Conservation (phyloP, 352 stramenopile species). For the Globisporangium splendens region DNA sequence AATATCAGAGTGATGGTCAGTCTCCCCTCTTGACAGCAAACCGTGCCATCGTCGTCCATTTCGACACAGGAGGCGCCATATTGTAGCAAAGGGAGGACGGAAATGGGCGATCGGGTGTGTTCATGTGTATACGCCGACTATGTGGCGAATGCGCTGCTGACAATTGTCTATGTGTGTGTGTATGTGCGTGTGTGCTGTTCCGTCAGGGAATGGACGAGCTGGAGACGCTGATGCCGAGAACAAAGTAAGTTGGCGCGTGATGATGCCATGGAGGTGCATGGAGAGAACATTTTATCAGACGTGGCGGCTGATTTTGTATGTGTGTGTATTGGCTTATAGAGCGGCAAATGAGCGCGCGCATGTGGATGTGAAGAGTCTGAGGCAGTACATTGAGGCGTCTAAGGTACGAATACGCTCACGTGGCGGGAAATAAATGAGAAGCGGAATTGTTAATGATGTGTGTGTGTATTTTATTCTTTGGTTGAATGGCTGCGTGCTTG, state of each 20-base stretch:
- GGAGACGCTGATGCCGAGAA: constrained; percentile 66
- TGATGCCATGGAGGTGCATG: not conserved
- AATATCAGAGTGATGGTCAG: not conserved
- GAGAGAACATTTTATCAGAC: too few relatives aligned
- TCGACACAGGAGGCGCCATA: too few relatives aligned
- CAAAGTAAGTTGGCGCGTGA: constrained; percentile 28
- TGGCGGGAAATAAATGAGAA: not conserved
- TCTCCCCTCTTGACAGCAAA: not conserved
- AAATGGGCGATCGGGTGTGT: not conserved
- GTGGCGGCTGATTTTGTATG: not conserved
- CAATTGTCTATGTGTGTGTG: not conserved
- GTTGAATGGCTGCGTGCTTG: not conserved
- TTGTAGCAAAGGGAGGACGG: too few relatives aligned
- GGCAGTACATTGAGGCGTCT: constrained; percentile 57
- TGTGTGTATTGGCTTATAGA: constrained; percentile 12
- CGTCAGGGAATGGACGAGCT: constrained; percentile 45
- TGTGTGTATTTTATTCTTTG: not conserved
- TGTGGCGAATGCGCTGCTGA: not conserved
- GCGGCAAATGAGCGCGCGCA: constrained; percentile 38
- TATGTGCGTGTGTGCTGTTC: not conserved
- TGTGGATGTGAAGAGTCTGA: constrained; percentile 48
- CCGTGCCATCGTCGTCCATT: not conserved
- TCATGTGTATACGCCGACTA: too few relatives aligned
- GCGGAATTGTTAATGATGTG: not conserved
- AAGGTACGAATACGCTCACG: constrained; percentile 15